Evolutionary conservation across 75 land plant species (phyloP).

Genomic region (Larix kaempferi): DNA sequence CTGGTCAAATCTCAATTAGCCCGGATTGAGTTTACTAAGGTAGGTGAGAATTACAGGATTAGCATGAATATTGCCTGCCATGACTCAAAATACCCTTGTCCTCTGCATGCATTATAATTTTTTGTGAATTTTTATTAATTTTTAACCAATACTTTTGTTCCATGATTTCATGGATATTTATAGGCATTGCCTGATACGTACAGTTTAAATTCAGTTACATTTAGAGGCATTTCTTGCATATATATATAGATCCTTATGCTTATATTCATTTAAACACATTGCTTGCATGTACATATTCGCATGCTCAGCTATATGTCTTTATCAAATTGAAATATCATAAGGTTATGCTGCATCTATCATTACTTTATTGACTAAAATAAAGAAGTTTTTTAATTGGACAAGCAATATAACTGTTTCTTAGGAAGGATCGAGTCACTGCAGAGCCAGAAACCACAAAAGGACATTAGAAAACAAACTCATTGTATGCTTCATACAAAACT

Average conservation of each 20-base stretch:
- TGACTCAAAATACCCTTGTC: no score
- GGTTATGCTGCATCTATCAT: neutral
- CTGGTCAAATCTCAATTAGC: neutral
- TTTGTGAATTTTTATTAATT: no score
- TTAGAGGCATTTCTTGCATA: no score
- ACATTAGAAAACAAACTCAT: neutral
- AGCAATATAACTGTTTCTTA: neutral
- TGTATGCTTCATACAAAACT: neutral
- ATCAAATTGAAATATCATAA: neutral
- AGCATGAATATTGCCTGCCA: no score
- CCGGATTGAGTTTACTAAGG: neutral
- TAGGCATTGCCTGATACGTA: no score
- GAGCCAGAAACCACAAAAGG: neutral
- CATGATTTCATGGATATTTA: neutral
- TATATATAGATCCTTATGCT: no score
- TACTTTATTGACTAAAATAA: neutral
- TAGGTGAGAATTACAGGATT: neutral
- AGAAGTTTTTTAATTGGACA: neutral
- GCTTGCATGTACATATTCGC: neutral
- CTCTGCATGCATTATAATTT: no score
- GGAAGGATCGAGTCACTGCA: neutral
- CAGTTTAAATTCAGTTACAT: no score
- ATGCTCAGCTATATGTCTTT: neutral
- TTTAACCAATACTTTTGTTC: neutral
- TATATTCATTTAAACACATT: neutral